Conservation (phyloP, 2,329 filamentous ascomycete species). For the Penicillium brevicompactum region DNA sequence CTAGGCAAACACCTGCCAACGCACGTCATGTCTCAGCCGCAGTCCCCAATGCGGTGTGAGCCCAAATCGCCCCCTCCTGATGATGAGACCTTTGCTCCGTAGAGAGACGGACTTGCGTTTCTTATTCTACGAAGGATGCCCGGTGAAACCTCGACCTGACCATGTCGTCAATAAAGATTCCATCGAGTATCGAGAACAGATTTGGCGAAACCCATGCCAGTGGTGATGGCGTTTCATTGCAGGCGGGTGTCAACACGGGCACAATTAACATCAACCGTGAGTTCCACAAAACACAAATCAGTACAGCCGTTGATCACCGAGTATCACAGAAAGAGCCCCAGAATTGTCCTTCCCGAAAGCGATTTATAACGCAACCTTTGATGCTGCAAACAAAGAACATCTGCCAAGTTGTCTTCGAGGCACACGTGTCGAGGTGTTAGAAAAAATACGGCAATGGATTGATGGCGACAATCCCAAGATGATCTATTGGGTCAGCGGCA, state of each 20-base stretch:
- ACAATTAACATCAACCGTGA: conserved; percentile 5
- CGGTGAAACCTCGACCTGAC: too few species aligned
- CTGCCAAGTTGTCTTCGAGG: background rate
- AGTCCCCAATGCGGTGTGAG: too few species aligned
- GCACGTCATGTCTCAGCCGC: too few species aligned
- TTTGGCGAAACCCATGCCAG: background rate
- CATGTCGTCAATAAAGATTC: background rate
- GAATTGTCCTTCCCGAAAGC: background rate
- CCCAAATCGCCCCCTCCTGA: too few species aligned
- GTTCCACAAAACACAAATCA: background rate
- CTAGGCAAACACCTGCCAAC: too few species aligned
- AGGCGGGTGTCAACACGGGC: background rate
- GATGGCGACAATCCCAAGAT: conserved; percentile 1
- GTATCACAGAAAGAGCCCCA: background rate
- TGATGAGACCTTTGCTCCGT: too few species aligned
- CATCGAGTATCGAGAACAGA: background rate
- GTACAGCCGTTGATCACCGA: background rate
- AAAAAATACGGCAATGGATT: background rate
- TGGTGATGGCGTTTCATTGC: conserved; percentile 5
- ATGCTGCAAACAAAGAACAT: background rate
- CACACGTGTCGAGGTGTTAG: background rate
- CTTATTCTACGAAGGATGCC: too few species aligned
- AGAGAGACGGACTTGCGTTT: too few species aligned
- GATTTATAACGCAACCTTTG: background rate
- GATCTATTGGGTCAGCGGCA: background rate